Evolutionary conservation across 2,329 filamentous ascomycete genomes (phyloP).

Genomic region (Pseudopyrenochaeta lycopersici): DNA sequence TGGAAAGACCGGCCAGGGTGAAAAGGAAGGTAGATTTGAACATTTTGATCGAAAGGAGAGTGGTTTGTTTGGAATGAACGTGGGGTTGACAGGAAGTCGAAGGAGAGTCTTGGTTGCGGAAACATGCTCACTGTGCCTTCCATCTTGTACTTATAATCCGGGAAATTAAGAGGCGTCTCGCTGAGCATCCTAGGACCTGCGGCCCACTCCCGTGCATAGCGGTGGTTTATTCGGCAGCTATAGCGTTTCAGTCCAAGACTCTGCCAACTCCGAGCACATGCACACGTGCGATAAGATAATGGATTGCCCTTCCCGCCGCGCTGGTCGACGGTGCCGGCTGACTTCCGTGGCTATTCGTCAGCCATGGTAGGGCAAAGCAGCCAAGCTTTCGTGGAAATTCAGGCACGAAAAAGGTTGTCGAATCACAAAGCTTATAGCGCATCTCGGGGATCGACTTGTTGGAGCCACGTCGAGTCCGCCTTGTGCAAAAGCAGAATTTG

Average conservation of each 20-base stretch:
- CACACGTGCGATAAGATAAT: constrained; percentile 27
- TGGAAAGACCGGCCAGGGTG: constrained; percentile 40
- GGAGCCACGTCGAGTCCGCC: constrained; percentile 27
- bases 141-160: constrained; percentile 19
- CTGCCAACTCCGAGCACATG: constrained; percentile 20
- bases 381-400: constrained; percentile 32
- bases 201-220: constrained; percentile 24
- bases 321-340: constrained; percentile 20
- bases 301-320: constrained; percentile 16
- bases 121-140: not conserved
- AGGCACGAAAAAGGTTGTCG: constrained; percentile 8
- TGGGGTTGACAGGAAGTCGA: constrained; percentile 17
- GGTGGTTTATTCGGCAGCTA: constrained; percentile 11
- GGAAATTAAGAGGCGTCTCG: constrained; percentile 17
- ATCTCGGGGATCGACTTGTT: constrained; percentile 13
- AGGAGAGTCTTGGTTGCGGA: constrained; percentile 12
- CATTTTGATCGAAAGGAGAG: constrained; percentile 22
- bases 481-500: constrained; percentile 18
- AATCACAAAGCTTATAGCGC: constrained; percentile 14
- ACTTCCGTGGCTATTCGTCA: constrained; percentile 18
- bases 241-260: constrained; percentile 22
- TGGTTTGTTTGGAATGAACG: constrained; percentile 20
- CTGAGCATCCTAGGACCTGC: constrained; percentile 6
- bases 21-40: constrained; percentile 35
- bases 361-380: constrained; percentile 10